Evolutionary conservation across 1,139 yeast species (phyloP).

Genomic region (Sporopachydermia cereana): DNA sequence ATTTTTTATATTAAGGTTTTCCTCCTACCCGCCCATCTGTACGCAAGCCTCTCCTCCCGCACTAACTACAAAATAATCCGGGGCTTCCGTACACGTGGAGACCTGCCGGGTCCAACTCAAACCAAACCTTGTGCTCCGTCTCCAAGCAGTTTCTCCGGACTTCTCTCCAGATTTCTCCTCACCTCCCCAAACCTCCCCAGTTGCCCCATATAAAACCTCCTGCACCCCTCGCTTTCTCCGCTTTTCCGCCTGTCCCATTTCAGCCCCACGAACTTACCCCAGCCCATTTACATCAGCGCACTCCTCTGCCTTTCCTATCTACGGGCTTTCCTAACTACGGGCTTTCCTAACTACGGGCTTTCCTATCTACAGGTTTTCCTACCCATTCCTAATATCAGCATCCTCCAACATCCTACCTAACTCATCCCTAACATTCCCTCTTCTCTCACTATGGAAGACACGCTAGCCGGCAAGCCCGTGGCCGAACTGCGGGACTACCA

Average conservation of each 20-base stretch:
- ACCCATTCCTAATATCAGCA: not conserved
- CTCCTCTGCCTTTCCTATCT: not conserved
- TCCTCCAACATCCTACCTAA: not conserved
- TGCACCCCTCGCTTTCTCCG: not conserved
- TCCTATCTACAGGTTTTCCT: not conserved
- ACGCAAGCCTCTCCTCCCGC: too few species aligned
- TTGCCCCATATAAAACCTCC: not conserved
- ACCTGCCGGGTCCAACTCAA: too few species aligned
- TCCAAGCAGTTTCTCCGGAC: too few species aligned
- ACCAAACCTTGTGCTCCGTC: too few species aligned
- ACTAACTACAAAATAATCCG: too few species aligned
- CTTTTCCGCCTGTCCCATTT: not conserved
- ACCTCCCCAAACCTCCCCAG: not conserved
- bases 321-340: too few species aligned
- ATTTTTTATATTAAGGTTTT: too few species aligned
- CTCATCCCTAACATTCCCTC: too few species aligned
- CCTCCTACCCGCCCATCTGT: too few species aligned
- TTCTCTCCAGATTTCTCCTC: too few species aligned
- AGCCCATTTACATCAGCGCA: not conserved
- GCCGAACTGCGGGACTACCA: not conserved
- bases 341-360: too few species aligned
- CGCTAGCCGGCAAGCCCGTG: not conserved
- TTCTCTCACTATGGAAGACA: slow-evolving; percentile 1
- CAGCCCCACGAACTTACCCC: not conserved
- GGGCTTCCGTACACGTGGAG: too few species aligned